Conservation (phyloP, 2,329 filamentous ascomycete species). For the Chaetothyriales sp. region DNA sequence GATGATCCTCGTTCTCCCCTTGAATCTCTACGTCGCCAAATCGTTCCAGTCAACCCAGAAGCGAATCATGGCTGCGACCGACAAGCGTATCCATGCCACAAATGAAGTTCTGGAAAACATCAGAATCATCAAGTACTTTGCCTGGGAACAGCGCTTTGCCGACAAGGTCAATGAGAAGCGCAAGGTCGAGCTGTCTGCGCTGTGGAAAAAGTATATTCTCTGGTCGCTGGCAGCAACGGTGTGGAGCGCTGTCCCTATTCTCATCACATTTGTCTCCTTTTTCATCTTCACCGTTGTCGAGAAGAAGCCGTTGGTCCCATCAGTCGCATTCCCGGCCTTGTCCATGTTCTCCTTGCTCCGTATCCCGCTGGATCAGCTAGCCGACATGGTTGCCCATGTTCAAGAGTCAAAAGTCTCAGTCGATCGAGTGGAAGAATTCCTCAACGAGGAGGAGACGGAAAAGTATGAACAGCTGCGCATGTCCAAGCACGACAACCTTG, state of each 20-base stretch:
- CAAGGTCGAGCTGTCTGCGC: slow-evolving; percentile 55
- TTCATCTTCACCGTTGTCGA: slow-evolving; percentile 83
- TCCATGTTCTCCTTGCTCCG: slow-evolving; percentile 90
- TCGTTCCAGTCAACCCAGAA: slow-evolving; percentile 80
- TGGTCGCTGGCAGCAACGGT: slow-evolving; percentile 86
- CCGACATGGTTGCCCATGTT: slow-evolving; percentile 97
- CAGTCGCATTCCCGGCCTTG: slow-evolving; percentile 86
- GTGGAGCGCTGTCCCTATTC: slow-evolving; percentile 87
- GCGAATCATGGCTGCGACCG: slow-evolving; percentile 78
- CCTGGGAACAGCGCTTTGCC: slow-evolving; percentile 88
- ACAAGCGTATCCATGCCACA: slow-evolving; percentile 88
- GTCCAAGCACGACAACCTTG: slow-evolving; percentile 52
- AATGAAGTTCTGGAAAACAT: slow-evolving; percentile 97
- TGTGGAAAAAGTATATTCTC: slow-evolving; percentile 71
- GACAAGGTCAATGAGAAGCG: slow-evolving; percentile 81
- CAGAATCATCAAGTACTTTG: slow-evolving; percentile 97
- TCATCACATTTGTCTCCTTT: slow-evolving; percentile 96
- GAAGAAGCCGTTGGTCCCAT: slow-evolving; percentile 75
- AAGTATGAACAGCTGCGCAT: slow-evolving; percentile 76
- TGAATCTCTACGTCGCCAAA: slow-evolving; percentile 79
- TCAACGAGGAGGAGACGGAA: slow-evolving; percentile 85
- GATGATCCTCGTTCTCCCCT: slow-evolving; percentile 73
- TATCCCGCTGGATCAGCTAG: slow-evolving; percentile 84
- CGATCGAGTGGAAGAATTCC: slow-evolving; percentile 87
- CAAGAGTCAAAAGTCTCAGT: slow-evolving; percentile 95